phyloP scores from a whole-genome alignment of 208 protist genomes.

The Borovskyia barvae region DNA sequence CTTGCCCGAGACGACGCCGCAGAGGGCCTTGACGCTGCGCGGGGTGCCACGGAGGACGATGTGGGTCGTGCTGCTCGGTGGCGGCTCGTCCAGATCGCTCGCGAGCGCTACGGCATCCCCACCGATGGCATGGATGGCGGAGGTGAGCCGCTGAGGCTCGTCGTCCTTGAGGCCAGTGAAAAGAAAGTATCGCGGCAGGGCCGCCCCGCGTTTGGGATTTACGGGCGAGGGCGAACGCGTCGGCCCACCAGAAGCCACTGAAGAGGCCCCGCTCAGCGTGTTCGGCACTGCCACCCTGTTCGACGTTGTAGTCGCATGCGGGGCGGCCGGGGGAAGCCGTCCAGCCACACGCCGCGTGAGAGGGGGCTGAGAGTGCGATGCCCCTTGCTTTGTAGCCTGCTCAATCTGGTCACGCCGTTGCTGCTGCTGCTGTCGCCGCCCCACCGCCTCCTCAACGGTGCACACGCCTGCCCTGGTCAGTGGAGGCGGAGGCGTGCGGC shows the following conservation, averaged over 20 bases:
- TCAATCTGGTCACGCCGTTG: not conserved
- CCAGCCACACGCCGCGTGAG: conserved; percentile 19
- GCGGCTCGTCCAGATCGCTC: conserved; percentile 60
- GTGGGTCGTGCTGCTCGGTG: conserved; percentile 61
- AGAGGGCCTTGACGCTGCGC: conserved; percentile 82
- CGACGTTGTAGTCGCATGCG: no score
- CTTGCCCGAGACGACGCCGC: conserved; percentile 69
- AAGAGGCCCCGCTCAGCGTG: conserved; percentile 52
- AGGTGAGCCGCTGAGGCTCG: conserved; percentile 39
- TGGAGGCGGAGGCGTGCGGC: conserved; percentile 12
- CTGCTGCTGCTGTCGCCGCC: conserved; percentile 2
- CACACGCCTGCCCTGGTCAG: not conserved
- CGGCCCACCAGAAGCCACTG: conserved; percentile 40
- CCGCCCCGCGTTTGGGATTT: conserved; percentile 68
- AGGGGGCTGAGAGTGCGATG: no score
- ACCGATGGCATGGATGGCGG: conserved; percentile 46
- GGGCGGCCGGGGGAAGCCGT: conserved; percentile 14
- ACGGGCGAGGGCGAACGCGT: conserved; percentile 83
- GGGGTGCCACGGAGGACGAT: conserved; percentile 76
- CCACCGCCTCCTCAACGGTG: not conserved
- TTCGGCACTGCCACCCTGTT: conserved; percentile 25
- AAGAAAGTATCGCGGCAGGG: conserved; percentile 63
- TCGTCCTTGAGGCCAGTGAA: conserved; percentile 63
- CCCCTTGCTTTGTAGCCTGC: not conserved
- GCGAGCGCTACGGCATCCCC: conserved; percentile 43